Conservation (phyloP, 2,329 filamentous ascomycete genomes). For the Aureobasidium musti region DNA sequence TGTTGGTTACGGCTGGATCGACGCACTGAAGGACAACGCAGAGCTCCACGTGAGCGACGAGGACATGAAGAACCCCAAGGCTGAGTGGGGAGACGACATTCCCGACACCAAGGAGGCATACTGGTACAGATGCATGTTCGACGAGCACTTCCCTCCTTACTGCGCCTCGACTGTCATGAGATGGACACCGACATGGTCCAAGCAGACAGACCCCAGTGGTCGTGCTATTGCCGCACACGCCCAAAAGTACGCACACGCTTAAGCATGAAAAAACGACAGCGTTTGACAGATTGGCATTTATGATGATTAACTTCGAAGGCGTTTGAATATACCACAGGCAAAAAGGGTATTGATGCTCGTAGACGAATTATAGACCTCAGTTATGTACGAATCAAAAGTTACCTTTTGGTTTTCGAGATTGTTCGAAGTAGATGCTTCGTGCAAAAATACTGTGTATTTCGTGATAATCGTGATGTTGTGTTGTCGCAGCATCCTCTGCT, state of each 20-base stretch:
- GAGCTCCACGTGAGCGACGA: slow-evolving; percentile 89
- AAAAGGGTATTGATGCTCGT: slow-evolving; percentile 5
- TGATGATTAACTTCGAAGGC: slow-evolving; percentile 19
- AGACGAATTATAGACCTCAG: slow-evolving; percentile 19
- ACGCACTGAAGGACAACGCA: slow-evolving; percentile 92
- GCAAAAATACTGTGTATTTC: too few species aligned
- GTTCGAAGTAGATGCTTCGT: not conserved
- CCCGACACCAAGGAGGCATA: slow-evolving; percentile 98
- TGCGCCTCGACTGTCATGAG: slow-evolving; percentile 93
- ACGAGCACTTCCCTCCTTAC: slow-evolving; percentile 92
- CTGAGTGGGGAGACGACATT: slow-evolving; percentile 89
- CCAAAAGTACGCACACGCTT: slow-evolving; percentile 38
- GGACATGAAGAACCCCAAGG: slow-evolving; percentile 97
- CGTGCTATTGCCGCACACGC: slow-evolving; percentile 51
- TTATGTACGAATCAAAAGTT: slow-evolving; percentile 18
- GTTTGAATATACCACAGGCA: slow-evolving; percentile 22
- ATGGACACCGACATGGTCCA: slow-evolving; percentile 97
- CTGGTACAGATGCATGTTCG: slow-evolving; percentile 99
- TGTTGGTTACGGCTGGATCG: slow-evolving; percentile 99
- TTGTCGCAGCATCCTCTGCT: not conserved
- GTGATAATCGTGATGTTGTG: not conserved
- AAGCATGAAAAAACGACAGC: not conserved
- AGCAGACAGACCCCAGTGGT: slow-evolving; percentile 93
- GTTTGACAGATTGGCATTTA: not conserved
- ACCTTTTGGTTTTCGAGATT: not conserved